phyloP scores from a whole-genome alignment of 1,139 yeast species.

The Nakaseomyces sp. region DNA sequence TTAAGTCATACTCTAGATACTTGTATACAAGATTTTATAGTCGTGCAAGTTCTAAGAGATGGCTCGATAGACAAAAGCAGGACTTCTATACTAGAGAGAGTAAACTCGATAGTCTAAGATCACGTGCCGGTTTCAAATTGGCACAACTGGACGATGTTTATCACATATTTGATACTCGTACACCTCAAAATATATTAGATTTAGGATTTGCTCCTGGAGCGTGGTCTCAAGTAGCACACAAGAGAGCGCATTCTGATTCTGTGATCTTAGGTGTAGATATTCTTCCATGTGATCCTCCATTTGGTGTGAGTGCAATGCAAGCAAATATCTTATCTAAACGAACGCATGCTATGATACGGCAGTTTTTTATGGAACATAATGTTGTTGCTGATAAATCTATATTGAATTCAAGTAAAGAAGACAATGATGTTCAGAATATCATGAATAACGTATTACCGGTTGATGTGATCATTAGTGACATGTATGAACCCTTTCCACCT shows the following conservation, averaged over 20 bases:
- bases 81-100: slow-evolving; percentile 65
- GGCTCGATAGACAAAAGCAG: slow-evolving; percentile 62
- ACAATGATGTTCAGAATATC: slow-evolving; percentile 15
- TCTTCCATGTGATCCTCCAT: slow-evolving; percentile 67
- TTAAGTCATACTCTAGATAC: background rate
- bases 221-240: slow-evolving; percentile 79
- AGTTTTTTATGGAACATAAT: slow-evolving; percentile 44
- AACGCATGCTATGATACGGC: slow-evolving; percentile 54
- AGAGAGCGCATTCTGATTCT: slow-evolving; percentile 49
- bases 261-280: slow-evolving; percentile 79
- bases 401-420: slow-evolving; percentile 11
- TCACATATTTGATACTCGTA: slow-evolving; percentile 43
- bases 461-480: slow-evolving; percentile 77
- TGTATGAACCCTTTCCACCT: slow-evolving; percentile 70
- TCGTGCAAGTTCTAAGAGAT: slow-evolving; percentile 33
- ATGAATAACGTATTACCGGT: slow-evolving; percentile 33
- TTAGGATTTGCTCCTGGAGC: slow-evolving; percentile 95
- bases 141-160: slow-evolving; percentile 59
- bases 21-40: background rate
- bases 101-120: slow-evolving; percentile 51
- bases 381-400: slow-evolving; percentile 15
- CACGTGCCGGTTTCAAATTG: slow-evolving; percentile 87
- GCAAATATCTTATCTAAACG: slow-evolving; percentile 69
- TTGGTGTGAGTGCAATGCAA: slow-evolving; percentile 71
- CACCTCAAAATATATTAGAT: slow-evolving; percentile 56